These are phyloP conservation scores for Colletotrichum chrysophilum DNA, from an alignment of 2,329 filamentous ascomycete species.

Conservation along the genomic window DNA sequence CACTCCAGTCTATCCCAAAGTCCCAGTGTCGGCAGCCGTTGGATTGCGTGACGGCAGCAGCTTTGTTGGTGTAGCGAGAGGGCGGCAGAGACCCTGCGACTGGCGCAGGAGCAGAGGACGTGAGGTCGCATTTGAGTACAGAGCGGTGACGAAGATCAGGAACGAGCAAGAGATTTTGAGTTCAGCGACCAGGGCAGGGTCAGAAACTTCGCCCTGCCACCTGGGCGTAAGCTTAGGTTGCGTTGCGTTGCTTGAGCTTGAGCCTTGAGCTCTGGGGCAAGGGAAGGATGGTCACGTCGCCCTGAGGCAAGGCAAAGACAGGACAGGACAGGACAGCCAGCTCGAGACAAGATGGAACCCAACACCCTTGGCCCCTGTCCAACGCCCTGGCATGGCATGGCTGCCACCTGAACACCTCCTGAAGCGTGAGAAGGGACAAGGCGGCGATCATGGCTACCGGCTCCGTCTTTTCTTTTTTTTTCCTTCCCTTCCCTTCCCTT, in stretches of 20 bases:
- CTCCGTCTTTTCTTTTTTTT: background rate
- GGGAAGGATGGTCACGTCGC: background rate
- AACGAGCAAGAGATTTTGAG: background rate
- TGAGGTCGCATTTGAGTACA: slow-evolving; percentile 16
- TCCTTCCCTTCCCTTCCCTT: background rate
- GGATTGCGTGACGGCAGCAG: background rate
- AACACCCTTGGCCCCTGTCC: background rate
- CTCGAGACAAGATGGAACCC: background rate
- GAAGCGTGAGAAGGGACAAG: background rate
- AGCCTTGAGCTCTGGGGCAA: background rate
- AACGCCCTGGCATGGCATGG: background rate
- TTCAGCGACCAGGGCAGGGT: slow-evolving; percentile 6
- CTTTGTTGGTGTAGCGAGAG: background rate
- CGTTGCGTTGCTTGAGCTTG: background rate
- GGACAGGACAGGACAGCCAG: background rate
- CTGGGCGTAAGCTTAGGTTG: background rate
- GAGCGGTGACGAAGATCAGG: slow-evolving; percentile 4
- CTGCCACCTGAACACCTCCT: slow-evolving; percentile 1
- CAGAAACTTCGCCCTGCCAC: background rate
- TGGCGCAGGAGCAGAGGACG: background rate
- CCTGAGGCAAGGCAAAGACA: background rate
- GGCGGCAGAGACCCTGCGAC: background rate
- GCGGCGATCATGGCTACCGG: background rate
- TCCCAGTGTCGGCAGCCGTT: background rate
- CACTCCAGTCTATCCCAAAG: background rate